Conservation (phyloP, 345 rosid genomes). For the Lumnitzera racemosa region DNA sequence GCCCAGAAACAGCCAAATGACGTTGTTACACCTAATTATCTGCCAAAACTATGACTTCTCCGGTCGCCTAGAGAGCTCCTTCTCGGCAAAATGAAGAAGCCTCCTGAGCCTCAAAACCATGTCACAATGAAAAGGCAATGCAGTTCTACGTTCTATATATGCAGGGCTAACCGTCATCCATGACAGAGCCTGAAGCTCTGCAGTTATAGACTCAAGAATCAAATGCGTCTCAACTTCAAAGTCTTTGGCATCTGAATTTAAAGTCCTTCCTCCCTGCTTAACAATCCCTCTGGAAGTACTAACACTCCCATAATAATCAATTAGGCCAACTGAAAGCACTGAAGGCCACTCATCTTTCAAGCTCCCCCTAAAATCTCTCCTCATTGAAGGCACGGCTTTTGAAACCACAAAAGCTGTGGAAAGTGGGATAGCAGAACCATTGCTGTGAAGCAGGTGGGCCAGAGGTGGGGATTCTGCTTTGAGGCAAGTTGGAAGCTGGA, state of each 20-base stretch:
- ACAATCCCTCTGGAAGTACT: constrained; percentile 30
- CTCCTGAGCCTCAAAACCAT: constrained; percentile 93
- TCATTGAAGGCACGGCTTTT: constrained; percentile 82
- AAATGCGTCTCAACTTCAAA: constrained; percentile 69
- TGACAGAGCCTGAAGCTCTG: constrained; percentile 95
- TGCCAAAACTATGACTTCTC: constrained; percentile 27
- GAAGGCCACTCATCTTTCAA: constrained; percentile 94
- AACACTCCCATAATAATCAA: constrained; percentile 78
- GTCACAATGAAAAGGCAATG: constrained; percentile 91
- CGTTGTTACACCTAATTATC: background rate
- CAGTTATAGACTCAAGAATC: constrained; percentile 73
- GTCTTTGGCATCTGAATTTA: constrained; percentile 56
- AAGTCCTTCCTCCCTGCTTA: constrained; percentile 57
- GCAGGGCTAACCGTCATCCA: constrained; percentile 98
- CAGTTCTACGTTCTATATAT: constrained; percentile 73
- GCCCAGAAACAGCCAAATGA: background rate
- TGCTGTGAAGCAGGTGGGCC: constrained; percentile 97
- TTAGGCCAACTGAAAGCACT: constrained; percentile 71
- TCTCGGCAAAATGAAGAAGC: constrained; percentile 95
- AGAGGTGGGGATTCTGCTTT: constrained; percentile 99
- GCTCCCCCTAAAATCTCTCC: constrained; percentile 62
- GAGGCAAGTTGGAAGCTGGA: constrained; percentile 88
- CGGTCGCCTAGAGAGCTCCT: constrained; percentile 47
- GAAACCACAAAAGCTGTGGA: constrained; percentile 90
- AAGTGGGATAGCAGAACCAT: constrained; percentile 81